Percentiles rank a stretch among this genome's conserved stretches.
Conservation (phyloP, 495 filamentous ascomycete species). For the Aspergillus homomorphus region DNA sequence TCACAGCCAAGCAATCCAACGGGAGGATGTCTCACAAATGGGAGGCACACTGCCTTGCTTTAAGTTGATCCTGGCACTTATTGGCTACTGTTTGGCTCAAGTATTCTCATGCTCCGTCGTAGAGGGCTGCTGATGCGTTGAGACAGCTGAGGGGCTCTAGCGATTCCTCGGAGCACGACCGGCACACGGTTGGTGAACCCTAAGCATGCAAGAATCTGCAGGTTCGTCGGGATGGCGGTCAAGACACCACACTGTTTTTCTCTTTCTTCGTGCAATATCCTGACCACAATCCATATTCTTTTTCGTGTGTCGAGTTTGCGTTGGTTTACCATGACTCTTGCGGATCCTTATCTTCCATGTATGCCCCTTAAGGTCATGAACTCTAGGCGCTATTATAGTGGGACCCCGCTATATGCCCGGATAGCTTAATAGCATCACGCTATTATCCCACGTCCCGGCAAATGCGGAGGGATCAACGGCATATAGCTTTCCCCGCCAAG, state of each 20-base stretch:
- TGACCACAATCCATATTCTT: too few relatives aligned
- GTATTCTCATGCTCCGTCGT: too few relatives aligned
- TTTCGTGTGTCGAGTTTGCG: background rate
- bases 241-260: background rate
- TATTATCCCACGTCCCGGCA: background rate
- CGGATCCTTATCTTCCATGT: background rate
- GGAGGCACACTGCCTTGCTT: too few relatives aligned
- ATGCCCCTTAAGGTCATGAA: background rate
- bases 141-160: background rate
- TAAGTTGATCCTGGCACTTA: too few relatives aligned
- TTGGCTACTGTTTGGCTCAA: too few relatives aligned
- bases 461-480: background rate
- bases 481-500: background rate
- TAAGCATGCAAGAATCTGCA: too few relatives aligned
- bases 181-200: too few relatives aligned
- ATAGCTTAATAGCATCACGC: background rate
- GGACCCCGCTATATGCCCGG: background rate
- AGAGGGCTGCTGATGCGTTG: background rate
- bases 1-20: background rate
- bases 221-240: too few relatives aligned
- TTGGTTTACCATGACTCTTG: background rate
- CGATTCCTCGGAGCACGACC: background rate
- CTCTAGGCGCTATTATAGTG: background rate
- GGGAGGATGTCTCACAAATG: too few relatives aligned
- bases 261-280: background rate